Conservation (phyloP, 148 eudicot genomes). For the Pouteria glomerata region DNA sequence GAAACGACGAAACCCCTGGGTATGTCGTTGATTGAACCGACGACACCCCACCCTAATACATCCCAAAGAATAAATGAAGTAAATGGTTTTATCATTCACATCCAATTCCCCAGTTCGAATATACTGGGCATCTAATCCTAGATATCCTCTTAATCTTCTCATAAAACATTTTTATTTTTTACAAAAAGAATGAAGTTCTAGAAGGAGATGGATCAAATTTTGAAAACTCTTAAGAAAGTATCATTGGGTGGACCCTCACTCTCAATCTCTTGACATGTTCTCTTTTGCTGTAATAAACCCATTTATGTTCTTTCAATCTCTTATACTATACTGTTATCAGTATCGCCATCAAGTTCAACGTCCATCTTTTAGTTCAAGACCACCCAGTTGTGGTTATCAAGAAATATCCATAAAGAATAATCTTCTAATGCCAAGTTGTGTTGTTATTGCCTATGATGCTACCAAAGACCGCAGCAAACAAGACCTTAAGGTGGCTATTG, state of each 20-base stretch:
- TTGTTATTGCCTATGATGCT: constrained; percentile 34
- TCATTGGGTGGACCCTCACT: background rate
- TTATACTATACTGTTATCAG: background rate
- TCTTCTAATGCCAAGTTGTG: constrained; percentile 22
- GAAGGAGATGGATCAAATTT: background rate
- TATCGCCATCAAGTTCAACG: background rate
- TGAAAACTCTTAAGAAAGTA: background rate
- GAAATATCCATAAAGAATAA: constrained; percentile 10
- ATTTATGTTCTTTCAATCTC: background rate
- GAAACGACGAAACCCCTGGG: too few species aligned
- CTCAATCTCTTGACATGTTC: background rate
- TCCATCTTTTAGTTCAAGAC: background rate
- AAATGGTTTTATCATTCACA: too few species aligned
- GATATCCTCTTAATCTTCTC: too few species aligned
- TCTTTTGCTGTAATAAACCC: constrained; percentile 1
- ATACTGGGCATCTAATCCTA: too few species aligned
- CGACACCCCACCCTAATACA: too few species aligned
- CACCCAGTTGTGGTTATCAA: background rate
- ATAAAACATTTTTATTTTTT: too few species aligned
- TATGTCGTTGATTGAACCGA: too few species aligned
- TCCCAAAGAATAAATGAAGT: too few species aligned
- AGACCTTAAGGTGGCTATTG: constrained; percentile 20
- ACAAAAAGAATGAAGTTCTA: too few species aligned
- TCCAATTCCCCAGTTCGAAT: too few species aligned
- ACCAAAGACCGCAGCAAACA: constrained; percentile 16